Evolutionary conservation across 1,284 basidiomycete species (phyloP), one percentile per base, ranked within the genome.

Genomic region (Austroboletus niveus): DNA sequence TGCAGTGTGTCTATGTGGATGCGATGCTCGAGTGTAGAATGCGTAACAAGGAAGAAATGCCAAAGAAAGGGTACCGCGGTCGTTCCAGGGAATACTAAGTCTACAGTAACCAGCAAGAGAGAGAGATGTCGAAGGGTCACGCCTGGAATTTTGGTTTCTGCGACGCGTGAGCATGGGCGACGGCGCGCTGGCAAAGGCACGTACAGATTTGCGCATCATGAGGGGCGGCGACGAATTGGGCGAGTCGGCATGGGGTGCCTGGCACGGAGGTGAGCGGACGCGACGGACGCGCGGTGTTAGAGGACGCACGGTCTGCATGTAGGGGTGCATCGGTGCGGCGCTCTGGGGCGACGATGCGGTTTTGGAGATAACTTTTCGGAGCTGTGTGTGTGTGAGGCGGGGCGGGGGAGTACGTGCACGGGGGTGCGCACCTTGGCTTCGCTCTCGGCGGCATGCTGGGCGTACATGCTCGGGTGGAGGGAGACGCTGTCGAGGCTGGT

Each of bases 401-500:
- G 40, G 40, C 8, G 7, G 4, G 11, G 36, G 29, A 48, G 48
- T 55, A 53, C 57, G 57, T 12, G 56, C 40, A 22, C 11, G 24
- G 8, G 6, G 0, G n/a, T 29, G 41, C 46, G 58, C 51, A 87
- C 87, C 79, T 89, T 87, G 39, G 84, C 86, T 69, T 88, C 82
- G 60, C 85, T 86, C 67, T 87, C 81, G 17, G 81, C 79, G 32
- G 80, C 79, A 39, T 80, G 77, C 49, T 81, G 77, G 1, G 81
- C 78, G 57, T 85, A 84, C 81, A 84, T 85, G 66, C 76, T 78
- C 1, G 78, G 81, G 68, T 89, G 87, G 1, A 89, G 70, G 0
- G 80, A 71, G 30, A 89, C 75, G 58, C 75, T 76, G 58, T 80
- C 77, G 48, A 89, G 73, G 70, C 77, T 84, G 60, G 80, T 85